These are phyloP conservation scores for Centella asiatica DNA, from an alignment of 129 eudicot genomes.

Conservation along the genomic window DNA sequence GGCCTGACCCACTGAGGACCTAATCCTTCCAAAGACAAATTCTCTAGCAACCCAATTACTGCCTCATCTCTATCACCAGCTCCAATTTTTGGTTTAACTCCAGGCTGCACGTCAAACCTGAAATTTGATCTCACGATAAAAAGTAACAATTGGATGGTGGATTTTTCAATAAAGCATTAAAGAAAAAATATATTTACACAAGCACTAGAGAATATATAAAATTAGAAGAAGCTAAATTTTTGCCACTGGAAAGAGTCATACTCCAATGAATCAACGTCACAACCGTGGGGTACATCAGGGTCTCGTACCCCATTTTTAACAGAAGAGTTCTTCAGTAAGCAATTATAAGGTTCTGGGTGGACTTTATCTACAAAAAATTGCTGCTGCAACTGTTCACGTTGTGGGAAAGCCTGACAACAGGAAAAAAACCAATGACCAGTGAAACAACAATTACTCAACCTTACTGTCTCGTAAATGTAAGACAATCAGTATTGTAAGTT, in stretches of 20 bases:
- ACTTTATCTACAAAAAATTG: slow-evolving; percentile 47
- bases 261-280: slow-evolving; percentile 72
- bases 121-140: slow-evolving; percentile 8
- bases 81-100: slow-evolving; percentile 64
- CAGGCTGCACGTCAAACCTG: slow-evolving; percentile 75
- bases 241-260: slow-evolving; percentile 18
- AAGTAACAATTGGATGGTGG: not conserved
- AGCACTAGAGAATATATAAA: not conserved
- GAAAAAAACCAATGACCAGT: not conserved
- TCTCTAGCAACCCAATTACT: slow-evolving; percentile 42
- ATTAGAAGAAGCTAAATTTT: not conserved
- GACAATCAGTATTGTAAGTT: no score
- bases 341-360: slow-evolving; percentile 36
- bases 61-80: slow-evolving; percentile 74
- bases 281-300: slow-evolving; percentile 79
- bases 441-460: not conserved
- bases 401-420: slow-evolving; percentile 47
- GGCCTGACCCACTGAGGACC: slow-evolving; percentile 90
- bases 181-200: not conserved
- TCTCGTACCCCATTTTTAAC: slow-evolving; percentile 66
- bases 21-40: slow-evolving; percentile 60
- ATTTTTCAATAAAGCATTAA: not conserved
- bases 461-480: not conserved
- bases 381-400: slow-evolving; percentile 62
- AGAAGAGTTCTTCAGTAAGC: slow-evolving; percentile 49